Conservation (phyloP, 1,284 basidiomycete genomes). For the Trametes hirsuta region DNA sequence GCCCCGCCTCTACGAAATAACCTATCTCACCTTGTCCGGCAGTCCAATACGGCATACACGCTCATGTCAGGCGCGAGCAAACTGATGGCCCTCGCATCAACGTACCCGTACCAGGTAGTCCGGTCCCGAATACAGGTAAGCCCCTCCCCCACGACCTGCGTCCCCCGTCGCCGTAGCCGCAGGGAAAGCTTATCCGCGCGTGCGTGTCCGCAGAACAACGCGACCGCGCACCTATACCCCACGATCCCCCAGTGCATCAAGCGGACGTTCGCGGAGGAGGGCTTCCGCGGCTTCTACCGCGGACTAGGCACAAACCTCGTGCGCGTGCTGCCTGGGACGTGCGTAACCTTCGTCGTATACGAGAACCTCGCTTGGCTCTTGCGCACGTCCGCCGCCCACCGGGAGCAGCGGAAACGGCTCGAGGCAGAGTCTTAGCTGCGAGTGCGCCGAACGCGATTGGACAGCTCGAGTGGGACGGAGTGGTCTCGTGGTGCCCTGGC, state of each 20-base stretch:
- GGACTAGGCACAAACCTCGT: constrained; percentile 97
- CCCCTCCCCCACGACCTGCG: constrained; percentile 11
- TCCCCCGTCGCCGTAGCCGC: background rate
- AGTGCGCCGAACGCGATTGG: background rate
- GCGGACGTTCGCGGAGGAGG: constrained; percentile 83
- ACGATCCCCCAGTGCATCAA: constrained; percentile 81
- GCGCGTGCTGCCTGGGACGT: constrained; percentile 94
- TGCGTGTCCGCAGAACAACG: constrained; percentile 54
- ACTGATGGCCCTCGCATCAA: constrained; percentile 80
- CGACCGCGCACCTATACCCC: constrained; percentile 69
- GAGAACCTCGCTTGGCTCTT: constrained; percentile 92
- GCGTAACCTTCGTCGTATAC: constrained; percentile 98
- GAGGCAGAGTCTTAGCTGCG: constrained; percentile 1
- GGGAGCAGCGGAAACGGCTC: constrained; percentile 24
- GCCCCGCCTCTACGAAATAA: background rate
- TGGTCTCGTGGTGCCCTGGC: background rate
- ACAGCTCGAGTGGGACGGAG: background rate
- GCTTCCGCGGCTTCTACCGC: constrained; percentile 89
- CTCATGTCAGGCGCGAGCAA: constrained; percentile 93
- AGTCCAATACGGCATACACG: constrained; percentile 94
- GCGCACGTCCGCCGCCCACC: constrained; percentile 55
- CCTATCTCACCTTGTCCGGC: background rate
- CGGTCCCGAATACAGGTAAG: constrained; percentile 91
- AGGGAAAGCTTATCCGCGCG: background rate
- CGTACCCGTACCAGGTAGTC: constrained; percentile 98